phyloP scores from a whole-genome alignment of 768 basidiomycete genomes.

The Astraeus odoratus region DNA sequence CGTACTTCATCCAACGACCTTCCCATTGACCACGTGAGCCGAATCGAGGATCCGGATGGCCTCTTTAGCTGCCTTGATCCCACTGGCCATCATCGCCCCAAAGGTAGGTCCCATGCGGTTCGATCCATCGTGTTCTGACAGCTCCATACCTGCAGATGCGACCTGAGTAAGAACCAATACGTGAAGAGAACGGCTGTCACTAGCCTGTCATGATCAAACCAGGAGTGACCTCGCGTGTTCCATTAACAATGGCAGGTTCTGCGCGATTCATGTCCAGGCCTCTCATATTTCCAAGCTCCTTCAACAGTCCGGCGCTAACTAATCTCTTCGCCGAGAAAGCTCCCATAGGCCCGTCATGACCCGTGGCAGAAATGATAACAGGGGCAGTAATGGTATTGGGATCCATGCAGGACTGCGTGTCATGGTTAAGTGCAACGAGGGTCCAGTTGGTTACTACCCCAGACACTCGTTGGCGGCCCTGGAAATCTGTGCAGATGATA shows the following conservation, averaged over 20 bases:
- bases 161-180: neutral
- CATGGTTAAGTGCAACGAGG: constrained; percentile 51
- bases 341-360: constrained; percentile 76
- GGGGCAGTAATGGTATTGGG: constrained; percentile 81
- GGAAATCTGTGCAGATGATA: constrained; percentile 51
- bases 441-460: constrained; percentile 55
- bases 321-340: constrained; percentile 77
- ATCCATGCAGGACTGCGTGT: constrained; percentile 74
- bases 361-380: constrained; percentile 62
- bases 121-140: constrained; percentile 73
- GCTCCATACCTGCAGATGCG: constrained; percentile 58
- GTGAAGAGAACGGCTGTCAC: constrained; percentile 13
- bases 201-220: constrained; percentile 68
- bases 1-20: constrained; percentile 36
- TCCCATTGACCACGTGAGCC: constrained; percentile 46
- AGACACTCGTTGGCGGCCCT: constrained; percentile 36
- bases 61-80: constrained; percentile 65
- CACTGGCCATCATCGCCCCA: constrained; percentile 74
- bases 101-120: constrained; percentile 78
- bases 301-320: constrained; percentile 65
- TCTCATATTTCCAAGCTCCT: constrained; percentile 73
- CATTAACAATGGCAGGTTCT: constrained; percentile 76
- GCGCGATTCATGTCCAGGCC: constrained; percentile 77
- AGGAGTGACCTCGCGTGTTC: constrained; percentile 68
- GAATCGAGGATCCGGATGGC: constrained; percentile 47